These are phyloP conservation scores for Kitagawia praeruptora DNA, from an alignment of 129 eudicot genomes.

Conservation along the genomic window DNA sequence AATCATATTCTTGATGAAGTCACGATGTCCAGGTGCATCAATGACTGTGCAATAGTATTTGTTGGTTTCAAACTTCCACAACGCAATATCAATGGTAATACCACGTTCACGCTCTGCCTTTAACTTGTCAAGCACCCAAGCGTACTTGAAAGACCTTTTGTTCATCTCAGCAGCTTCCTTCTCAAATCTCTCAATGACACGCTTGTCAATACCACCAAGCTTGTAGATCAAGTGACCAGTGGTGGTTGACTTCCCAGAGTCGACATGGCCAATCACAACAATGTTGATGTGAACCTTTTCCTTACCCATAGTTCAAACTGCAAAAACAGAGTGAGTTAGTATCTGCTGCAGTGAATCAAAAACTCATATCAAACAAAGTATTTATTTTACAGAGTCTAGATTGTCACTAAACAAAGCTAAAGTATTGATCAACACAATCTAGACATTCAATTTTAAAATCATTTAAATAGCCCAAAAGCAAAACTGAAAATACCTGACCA, in stretches of 20 bases:
- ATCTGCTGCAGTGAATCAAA: background rate
- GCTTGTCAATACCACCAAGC: no score
- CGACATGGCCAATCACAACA: constrained; percentile 24
- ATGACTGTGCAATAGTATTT: constrained; percentile 33
- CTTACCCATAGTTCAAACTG: constrained; percentile 9
- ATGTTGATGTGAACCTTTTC: constrained; percentile 22
- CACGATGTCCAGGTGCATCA: constrained; percentile 36
- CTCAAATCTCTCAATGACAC: no score
- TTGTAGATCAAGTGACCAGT: no score
- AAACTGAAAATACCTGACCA: no score
- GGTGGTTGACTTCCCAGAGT: constrained; percentile 10
- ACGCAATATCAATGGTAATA: constrained; percentile 32
- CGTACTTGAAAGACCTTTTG: no score
- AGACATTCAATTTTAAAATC: no score
- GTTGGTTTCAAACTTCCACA: constrained; percentile 33
- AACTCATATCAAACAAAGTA: no score
- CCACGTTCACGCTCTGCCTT: constrained; percentile 39
- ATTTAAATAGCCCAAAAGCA: no score
- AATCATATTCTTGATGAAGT: constrained; percentile 33
- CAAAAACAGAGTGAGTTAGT: background rate
- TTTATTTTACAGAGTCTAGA: no score
- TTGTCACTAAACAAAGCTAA: no score
- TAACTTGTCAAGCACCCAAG: constrained; percentile 31
- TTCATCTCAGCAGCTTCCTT: no score
- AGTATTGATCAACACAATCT: no score